Base-by-base conservation (phyloP, 2,329 filamentous ascomycete species). In the Xylariaceae sp. region DNA sequence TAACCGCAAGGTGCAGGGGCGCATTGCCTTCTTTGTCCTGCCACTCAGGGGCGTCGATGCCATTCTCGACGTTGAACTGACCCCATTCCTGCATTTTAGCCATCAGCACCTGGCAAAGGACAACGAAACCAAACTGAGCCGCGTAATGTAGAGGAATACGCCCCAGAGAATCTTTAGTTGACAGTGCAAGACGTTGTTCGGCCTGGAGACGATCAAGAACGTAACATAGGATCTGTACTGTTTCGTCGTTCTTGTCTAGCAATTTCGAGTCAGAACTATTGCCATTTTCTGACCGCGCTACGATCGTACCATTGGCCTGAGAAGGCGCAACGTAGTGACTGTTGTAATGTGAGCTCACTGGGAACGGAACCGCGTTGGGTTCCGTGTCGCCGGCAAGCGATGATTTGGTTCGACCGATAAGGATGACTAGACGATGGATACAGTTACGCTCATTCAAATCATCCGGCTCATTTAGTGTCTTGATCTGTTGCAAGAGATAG, bases 361-460 rank as follows among this genome's bases (percentile, higher is more conserved):
- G 77, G 23, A 83, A 77, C 0, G 79, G 75, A 40, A 76, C 79
- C 40, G 83, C 75, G 19, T 81, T 80, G 0, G 77, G 76, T 20
- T 82, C 78, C 19, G 81, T 72, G 48, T 86, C 83, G 2, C 75
- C 74, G 3, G 74, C 67, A 1, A 75, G 72, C 0, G 74, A 70
- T 1, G 78, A 77, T 60, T 84, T 83, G n/a, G 88, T 86, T 47
- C 93, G 87, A 18, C 93, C 93, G 65, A 97, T 96, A 19, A 93
- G 88, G 57, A 98, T 96, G 42, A 99, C 89, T 2, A 98, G 80
- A 7, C 95, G 88, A 71, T 99, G 95, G 47, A 99, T 85, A 71
- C 91, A 95, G 71, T 97, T 99, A 12, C 95, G 88, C 66, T 89
- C 88, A 74, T 98, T 96, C 70, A 99, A 91, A 69, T 98, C 95